phyloP scores from a whole-genome alignment of 2,329 filamentous ascomycete genomes.

The Sporothrix luriei region DNA sequence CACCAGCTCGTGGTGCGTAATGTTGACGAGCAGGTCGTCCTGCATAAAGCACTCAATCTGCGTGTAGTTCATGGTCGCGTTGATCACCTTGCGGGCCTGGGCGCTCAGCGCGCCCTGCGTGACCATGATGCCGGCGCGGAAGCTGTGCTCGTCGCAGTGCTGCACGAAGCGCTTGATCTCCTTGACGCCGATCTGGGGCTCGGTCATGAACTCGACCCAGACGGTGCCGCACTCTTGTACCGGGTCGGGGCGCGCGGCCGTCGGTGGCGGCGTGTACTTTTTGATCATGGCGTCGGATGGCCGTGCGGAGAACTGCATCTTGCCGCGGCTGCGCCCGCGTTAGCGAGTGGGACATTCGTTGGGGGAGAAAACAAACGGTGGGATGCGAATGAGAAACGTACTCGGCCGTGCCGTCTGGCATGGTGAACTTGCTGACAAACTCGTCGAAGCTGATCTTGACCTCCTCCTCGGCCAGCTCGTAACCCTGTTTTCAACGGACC shows the following conservation, averaged over 20 bases:
- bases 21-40: slow-evolving; percentile 94
- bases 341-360: neutral
- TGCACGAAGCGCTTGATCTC: slow-evolving; percentile 90
- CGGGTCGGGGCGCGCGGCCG: slow-evolving; percentile 69
- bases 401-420: slow-evolving; percentile 74
- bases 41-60: slow-evolving; percentile 95
- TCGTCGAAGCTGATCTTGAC: slow-evolving; percentile 81
- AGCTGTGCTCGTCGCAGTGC: slow-evolving; percentile 75
- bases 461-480: slow-evolving; percentile 88
- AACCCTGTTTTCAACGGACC: slow-evolving; percentile 64
- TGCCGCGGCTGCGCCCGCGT: slow-evolving; percentile 65
- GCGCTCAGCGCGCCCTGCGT: slow-evolving; percentile 80
- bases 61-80: slow-evolving; percentile 71
- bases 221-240: slow-evolving; percentile 78
- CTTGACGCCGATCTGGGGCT: slow-evolving; percentile 81
- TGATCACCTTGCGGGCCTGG: slow-evolving; percentile 83
- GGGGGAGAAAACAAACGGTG: slow-evolving; percentile 1
- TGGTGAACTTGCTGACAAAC: slow-evolving; percentile 73
- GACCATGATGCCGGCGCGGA: slow-evolving; percentile 88
- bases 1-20: slow-evolving; percentile 95
- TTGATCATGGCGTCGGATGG: slow-evolving; percentile 81
- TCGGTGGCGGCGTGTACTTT: slow-evolving; percentile 76
- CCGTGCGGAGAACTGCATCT: slow-evolving; percentile 84
- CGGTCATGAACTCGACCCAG: slow-evolving; percentile 86
- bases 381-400: slow-evolving; percentile 43